Conservation (phyloP, 177 flowering plant genomes). For the Vitis hybrid region DNA sequence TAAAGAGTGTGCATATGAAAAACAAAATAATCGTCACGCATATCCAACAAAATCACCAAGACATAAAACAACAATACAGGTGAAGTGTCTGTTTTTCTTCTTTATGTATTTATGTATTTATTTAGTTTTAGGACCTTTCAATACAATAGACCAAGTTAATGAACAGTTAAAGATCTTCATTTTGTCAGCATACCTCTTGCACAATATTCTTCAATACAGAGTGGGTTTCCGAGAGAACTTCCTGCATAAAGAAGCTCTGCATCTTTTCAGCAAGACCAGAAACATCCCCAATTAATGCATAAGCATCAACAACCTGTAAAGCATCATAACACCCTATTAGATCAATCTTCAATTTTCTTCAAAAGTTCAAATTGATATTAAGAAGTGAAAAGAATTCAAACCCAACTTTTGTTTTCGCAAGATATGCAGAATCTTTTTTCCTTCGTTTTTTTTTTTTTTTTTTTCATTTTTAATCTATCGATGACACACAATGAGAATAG, state of each 20-base stretch:
- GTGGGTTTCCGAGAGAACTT: slow-evolving; percentile 89
- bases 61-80: no score
- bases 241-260: slow-evolving; percentile 97
- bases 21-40: no score
- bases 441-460: no score
- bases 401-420: no score
- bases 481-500: no score
- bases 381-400: no score
- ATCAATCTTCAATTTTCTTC: not conserved
- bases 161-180: not conserved
- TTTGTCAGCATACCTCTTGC: slow-evolving; percentile 53
- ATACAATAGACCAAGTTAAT: no score
- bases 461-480: no score
- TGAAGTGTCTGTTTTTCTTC: not conserved
- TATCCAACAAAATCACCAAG: no score
- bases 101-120: not conserved
- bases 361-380: not conserved
- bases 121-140: no score
- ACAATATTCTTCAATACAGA: slow-evolving; percentile 63
- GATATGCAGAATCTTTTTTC: no score
- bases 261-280: slow-evolving; percentile 96
- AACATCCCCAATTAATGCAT: slow-evolving; percentile 91
- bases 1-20: no score
- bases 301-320: slow-evolving; percentile 92
- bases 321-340: slow-evolving; percentile 1